Conservation (phyloP, 129 eudicot species). For the Gnaphalium uliginosum region DNA sequence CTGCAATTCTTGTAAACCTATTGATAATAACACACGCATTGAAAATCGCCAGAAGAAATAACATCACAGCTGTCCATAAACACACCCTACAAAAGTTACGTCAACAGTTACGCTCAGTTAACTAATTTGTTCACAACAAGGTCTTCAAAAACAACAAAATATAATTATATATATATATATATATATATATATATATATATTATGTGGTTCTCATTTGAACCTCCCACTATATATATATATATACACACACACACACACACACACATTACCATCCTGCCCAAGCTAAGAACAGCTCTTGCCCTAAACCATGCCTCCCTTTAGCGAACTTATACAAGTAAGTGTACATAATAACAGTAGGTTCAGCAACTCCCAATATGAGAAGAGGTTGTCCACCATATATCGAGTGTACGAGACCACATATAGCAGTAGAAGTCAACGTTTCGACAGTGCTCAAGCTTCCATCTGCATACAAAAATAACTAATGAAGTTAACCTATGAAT, state of each 20-base stretch:
- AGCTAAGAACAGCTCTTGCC: conserved; percentile 53
- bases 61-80: conserved; percentile 58
- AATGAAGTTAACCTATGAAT: background rate
- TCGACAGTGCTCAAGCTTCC: conserved; percentile 67
- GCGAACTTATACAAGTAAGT: conserved; percentile 58
- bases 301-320: conserved; percentile 40
- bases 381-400: conserved; percentile 69
- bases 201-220: no score
- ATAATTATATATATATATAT: no score
- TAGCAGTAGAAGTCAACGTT: conserved; percentile 58
- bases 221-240: no score
- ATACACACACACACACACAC: no score
- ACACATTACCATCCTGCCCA: conserved; percentile 63
- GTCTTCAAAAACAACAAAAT: background rate
- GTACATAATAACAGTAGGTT: conserved; percentile 71
- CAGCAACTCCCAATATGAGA: conserved; percentile 67
- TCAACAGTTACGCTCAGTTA: no score
- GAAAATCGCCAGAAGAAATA: conserved; percentile 55
- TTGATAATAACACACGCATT: conserved; percentile 49
- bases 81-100: conserved; percentile 51
- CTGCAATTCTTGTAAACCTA: conserved; percentile 61
- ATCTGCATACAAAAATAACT: conserved; percentile 27
- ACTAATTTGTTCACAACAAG: background rate
- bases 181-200: no score
- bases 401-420: conserved; percentile 62